phyloP scores from a whole-genome alignment of 2,329 filamentous ascomycete genomes.

The Hortaea sp. region DNA sequence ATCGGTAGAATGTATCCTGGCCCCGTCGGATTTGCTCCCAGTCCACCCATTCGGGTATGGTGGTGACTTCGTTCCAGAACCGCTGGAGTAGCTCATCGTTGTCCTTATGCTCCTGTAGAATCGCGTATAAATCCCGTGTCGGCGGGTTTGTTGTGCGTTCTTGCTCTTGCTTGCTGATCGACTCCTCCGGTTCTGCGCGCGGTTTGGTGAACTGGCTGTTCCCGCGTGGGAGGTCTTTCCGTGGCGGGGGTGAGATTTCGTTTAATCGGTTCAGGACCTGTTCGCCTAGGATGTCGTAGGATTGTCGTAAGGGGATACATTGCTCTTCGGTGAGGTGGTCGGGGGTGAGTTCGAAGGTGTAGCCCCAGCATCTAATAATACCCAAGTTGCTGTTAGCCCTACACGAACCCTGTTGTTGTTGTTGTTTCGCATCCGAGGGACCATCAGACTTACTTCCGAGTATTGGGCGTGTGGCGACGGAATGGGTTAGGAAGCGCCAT shows the following conservation, averaged over 20 bases:
- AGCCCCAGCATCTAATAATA: slow-evolving; percentile 49
- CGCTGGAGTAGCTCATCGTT: slow-evolving; percentile 45
- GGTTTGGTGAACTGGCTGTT: slow-evolving; percentile 4
- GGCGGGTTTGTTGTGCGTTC: slow-evolving; percentile 24
- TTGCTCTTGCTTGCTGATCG: slow-evolving; percentile 3
- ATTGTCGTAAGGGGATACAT: slow-evolving; percentile 49
- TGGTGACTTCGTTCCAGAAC: slow-evolving; percentile 59
- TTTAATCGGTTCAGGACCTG: slow-evolving; percentile 56
- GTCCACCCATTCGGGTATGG: slow-evolving; percentile 64
- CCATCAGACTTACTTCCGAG: slow-evolving; percentile 26
- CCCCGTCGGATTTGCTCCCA: slow-evolving; percentile 66
- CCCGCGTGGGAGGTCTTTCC: slow-evolving; percentile 26
- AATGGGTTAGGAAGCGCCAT: slow-evolving; percentile 39
- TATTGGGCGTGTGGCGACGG: slow-evolving; percentile 32
- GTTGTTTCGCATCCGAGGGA: slow-evolving; percentile 7
- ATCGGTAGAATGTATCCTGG: slow-evolving; percentile 69
- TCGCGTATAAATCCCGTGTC: slow-evolving; percentile 51
- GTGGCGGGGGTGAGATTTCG: slow-evolving; percentile 44
- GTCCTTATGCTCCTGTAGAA: slow-evolving; percentile 49
- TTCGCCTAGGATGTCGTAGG: slow-evolving; percentile 60
- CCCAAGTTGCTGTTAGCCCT: no score
- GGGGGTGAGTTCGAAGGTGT: slow-evolving; percentile 59
- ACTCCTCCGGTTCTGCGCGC: slow-evolving; percentile 14
- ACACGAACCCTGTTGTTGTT: slow-evolving; percentile 3
- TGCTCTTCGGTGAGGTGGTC: slow-evolving; percentile 53